Conservation (phyloP, 495 filamentous ascomycete species). For the Annulohypoxylon maeteangense region DNA sequence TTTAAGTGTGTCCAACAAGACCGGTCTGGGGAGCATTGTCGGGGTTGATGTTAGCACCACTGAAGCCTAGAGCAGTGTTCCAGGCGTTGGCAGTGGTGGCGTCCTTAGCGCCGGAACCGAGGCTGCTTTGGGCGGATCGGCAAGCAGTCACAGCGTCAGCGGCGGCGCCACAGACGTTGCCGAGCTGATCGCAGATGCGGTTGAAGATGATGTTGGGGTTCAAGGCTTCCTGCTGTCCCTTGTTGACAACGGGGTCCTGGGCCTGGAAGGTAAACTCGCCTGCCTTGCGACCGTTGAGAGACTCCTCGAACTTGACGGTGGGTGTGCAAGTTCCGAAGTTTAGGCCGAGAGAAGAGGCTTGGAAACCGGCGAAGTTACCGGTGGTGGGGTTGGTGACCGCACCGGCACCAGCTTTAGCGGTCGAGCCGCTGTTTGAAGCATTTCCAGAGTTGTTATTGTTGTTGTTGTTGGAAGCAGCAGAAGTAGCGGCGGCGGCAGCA, state of each 20-base stretch:
- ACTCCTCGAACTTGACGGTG: slow-evolving; percentile 66
- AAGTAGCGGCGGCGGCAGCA: slow-evolving; percentile 38
- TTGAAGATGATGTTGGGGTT: slow-evolving; percentile 75
- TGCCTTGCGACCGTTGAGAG: slow-evolving; percentile 59
- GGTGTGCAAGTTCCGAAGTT: slow-evolving; percentile 68
- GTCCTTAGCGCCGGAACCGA: slow-evolving; percentile 54
- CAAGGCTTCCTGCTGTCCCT: slow-evolving; percentile 62
- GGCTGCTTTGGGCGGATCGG: slow-evolving; percentile 54
- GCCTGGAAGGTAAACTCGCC: slow-evolving; percentile 68
- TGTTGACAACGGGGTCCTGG: slow-evolving; percentile 60
- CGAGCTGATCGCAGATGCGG: slow-evolving; percentile 70
- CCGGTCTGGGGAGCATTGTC: slow-evolving; percentile 52
- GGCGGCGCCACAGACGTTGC: slow-evolving; percentile 66
- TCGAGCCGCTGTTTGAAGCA: slow-evolving; percentile 47
- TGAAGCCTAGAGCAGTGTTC: slow-evolving; percentile 58
- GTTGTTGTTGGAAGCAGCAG: slow-evolving; percentile 52
- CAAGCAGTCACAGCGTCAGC: slow-evolving; percentile 62
- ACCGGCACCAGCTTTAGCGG: slow-evolving; percentile 55
- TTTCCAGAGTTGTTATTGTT: slow-evolving; percentile 58
- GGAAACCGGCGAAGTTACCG: slow-evolving; percentile 52
- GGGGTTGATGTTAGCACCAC: slow-evolving; percentile 53
- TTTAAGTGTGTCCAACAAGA: slow-evolving; percentile 52
- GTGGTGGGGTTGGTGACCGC: slow-evolving; percentile 50
- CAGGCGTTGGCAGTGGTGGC: slow-evolving; percentile 55
- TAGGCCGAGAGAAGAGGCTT: slow-evolving; percentile 45